phyloP scores from a whole-genome alignment of 805 yeast species.

The Saccharomycopsis sp. region DNA sequence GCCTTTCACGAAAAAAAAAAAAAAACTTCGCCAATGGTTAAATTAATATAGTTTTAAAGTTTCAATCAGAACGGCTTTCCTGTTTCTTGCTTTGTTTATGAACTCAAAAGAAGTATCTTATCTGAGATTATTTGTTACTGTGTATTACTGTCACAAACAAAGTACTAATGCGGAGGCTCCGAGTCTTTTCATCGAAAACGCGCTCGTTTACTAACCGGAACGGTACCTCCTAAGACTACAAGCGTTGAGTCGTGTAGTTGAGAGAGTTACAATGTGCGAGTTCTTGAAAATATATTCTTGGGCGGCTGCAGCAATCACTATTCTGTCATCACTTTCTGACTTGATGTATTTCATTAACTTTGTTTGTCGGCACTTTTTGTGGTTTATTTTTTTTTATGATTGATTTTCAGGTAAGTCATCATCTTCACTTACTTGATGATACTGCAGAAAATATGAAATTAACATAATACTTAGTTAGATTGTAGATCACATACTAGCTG shows the following conservation, averaged over 20 bases:
- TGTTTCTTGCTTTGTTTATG: neutral
- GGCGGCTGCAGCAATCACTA: neutral
- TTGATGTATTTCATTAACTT: neutral
- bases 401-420: neutral
- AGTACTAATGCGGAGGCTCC: neutral
- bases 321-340: neutral
- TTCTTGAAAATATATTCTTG: no score
- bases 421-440: neutral
- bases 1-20: neutral
- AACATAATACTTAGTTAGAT: neutral
- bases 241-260: neutral
- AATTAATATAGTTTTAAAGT: neutral
- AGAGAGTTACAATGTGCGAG: no score
- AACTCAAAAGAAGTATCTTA: neutral
- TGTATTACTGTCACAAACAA: neutral
- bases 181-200: neutral
- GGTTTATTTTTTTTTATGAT: neutral
- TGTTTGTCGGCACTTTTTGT: neutral
- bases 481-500: neutral
- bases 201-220: no score
- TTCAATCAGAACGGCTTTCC: neutral
- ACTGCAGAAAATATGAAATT: neutral
- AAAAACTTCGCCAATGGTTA: no score
- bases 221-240: neutral
- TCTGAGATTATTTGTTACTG: neutral